These are phyloP conservation scores for Solanum clarkiae DNA, from an alignment of 257 asterid species.

Conservation along the genomic window DNA sequence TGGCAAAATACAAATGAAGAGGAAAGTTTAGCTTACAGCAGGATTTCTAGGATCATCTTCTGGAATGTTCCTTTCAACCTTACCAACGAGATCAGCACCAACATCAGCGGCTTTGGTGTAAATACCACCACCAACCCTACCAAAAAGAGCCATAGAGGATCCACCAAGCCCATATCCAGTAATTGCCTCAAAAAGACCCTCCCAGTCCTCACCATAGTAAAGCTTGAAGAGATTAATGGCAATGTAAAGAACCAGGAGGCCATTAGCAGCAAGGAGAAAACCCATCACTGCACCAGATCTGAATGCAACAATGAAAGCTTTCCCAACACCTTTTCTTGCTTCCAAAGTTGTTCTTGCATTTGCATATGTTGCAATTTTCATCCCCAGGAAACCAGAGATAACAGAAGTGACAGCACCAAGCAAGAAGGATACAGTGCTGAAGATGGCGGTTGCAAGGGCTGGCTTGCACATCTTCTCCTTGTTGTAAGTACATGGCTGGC, in stretches of 20 bases:
- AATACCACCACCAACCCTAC: conserved; percentile 94
- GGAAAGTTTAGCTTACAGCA: conserved; percentile 18
- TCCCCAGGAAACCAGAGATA: conserved; percentile 82
- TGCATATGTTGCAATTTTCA: conserved; percentile 92
- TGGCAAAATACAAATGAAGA: not conserved
- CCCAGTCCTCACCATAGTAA: conserved; percentile 92
- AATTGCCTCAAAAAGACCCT: conserved; percentile 84
- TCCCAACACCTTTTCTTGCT: conserved; percentile 83
- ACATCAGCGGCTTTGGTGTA: conserved; percentile 66
- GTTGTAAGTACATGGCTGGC: conserved; percentile 44
- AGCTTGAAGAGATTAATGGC: conserved; percentile 70
- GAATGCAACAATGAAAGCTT: conserved; percentile 50
- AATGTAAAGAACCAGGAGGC: conserved; percentile 70
- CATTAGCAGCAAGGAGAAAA: conserved; percentile 84
- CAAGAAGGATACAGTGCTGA: conserved; percentile 71
- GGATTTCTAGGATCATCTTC: conserved; percentile 48
- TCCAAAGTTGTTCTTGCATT: conserved; percentile 88
- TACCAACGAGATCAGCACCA: conserved; percentile 47
- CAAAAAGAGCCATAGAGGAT: conserved; percentile 52
- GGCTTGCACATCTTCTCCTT: conserved; percentile 48
- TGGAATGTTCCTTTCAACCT: conserved; percentile 45
- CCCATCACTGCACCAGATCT: conserved; percentile 91
- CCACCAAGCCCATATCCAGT: conserved; percentile 97
- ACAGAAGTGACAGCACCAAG: conserved; percentile 88
- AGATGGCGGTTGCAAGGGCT: conserved; percentile 77